Base-by-base conservation (phyloP, 2,329 filamentous ascomycete genomes). In the Orbilia blumenaviensis region DNA sequence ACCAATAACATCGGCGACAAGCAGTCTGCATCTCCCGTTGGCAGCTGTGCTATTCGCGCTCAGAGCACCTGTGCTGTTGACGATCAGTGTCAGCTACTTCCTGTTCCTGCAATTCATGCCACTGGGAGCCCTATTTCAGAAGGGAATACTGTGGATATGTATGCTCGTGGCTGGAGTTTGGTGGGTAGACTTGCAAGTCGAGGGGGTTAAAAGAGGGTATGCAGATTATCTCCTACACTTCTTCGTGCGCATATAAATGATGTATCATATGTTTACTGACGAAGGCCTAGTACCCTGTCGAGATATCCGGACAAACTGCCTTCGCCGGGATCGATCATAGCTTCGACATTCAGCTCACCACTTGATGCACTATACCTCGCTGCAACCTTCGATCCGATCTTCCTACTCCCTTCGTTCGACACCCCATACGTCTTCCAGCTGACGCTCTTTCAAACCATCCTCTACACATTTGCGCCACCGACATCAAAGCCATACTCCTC, bases 141-240 rank as follows among this genome's bases (percentile, higher is more conserved):
- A 98, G 84, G 89, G 92, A 10, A 89, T 93, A 56, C 85, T 98
- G 63, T 98, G 95, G 94, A 88, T 89, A 76, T 88, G 98, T 78
- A 88, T 99, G 79, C 91, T 89, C 38, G 91, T 96, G 73, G 93
- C 94, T 0, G 94, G 95, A 27, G 92, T 99, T 71, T 98, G 94
- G 93, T 98, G 94, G 94, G 90, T 97, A 68, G 95, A 99, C 83
- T 86, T 99, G n/a, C 94, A 97, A 83, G 92, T 99, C 79, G 95
- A 99, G 82, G 94, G 94, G 72, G 95, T 99, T 64, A 94, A 92
- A 84, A 92, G 93, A 84, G 95, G 95, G 84, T 94, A 83, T 67
- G 85, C 81, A 34, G n/a, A n/a, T 44, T 10, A 41, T 16, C n/a
- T 6, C 75, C 44, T 25, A 56, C 10, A 23, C 1, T 14, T 12